A percentile compares a stretch with the other conserved stretches of the same genome.
phyloP scores from a whole-genome alignment of 2,329 filamentous ascomycete genomes.

The Alternaria dauci region DNA sequence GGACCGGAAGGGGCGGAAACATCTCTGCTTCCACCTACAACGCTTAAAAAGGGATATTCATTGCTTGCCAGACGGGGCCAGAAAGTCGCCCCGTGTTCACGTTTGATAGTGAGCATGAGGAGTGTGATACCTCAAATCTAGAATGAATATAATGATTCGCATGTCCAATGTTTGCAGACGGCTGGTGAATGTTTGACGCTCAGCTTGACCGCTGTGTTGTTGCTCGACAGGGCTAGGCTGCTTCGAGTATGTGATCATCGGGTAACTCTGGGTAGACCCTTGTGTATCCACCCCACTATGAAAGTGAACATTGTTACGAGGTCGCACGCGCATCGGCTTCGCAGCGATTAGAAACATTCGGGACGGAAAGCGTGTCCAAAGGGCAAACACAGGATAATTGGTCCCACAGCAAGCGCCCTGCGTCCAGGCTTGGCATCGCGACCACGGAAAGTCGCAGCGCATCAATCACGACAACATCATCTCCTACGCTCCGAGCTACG shows the following conservation, averaged over 20 bases:
- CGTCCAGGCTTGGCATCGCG: conserved; percentile 25
- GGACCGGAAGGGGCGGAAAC: conserved; percentile 97
- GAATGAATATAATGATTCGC: conserved; percentile 35
- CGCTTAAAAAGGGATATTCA: conserved; percentile 19
- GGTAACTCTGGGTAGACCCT: conserved; percentile 7
- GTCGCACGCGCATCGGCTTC: background rate
- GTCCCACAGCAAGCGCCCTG: conserved; percentile 22
- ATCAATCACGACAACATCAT: conserved; percentile 25
- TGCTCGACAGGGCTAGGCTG: conserved; percentile 12
- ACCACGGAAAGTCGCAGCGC: conserved; percentile 22
- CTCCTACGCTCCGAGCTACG: conserved; percentile 23
- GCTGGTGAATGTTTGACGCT: background rate
- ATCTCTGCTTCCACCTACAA: conserved; percentile 76
- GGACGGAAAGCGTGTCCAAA: background rate
- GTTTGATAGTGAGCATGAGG: conserved; percentile 19
- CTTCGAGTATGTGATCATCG: conserved; percentile 6
- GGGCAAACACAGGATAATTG: conserved; percentile 12
- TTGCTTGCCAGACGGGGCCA: conserved; percentile 25
- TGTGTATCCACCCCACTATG: conserved; percentile 12
- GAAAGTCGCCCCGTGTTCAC: conserved; percentile 15
- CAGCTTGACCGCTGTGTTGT: conserved; percentile 8
- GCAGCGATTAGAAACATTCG: background rate
- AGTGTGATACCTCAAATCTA: conserved; percentile 31
- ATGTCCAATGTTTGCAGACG: conserved; percentile 3
- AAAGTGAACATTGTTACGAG: conserved; percentile 5